Conservation (phyloP, 768 basidiomycete species). For the Cystofilobasidium macerans region DNA sequence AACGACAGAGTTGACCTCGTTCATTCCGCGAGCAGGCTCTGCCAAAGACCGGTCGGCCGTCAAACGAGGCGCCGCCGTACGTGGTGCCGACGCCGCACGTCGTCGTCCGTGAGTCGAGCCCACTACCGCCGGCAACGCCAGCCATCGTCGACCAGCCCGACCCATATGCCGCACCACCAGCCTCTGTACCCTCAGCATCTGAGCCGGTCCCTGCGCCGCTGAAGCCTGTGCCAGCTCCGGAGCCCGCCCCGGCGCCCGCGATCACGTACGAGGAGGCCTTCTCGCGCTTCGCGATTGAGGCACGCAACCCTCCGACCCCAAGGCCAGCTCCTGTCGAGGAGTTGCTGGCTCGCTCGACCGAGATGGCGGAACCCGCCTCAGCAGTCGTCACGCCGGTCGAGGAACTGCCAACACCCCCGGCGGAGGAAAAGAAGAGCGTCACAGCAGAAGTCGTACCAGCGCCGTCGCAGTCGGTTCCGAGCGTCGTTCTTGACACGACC, state of each 20-base stretch:
- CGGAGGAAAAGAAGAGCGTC: no score
- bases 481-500: no score
- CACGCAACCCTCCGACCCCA: neutral
- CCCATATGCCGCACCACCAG: no score
- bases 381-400: no score
- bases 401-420: no score
- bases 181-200: neutral
- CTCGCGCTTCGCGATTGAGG: neutral
- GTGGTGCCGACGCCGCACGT: no score
- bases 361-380: neutral
- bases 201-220: neutral
- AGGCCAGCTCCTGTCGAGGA: no score
- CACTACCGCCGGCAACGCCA: neutral
- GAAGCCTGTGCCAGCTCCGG: neutral
- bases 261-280: slow-evolving; percentile 5
- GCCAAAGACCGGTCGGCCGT: neutral
- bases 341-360: no score
- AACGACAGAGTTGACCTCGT: neutral
- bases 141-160: neutral
- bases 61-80: neutral
- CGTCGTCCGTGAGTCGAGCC: neutral
- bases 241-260: neutral
- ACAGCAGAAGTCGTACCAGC: no score
- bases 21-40: neutral
- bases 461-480: no score